Percentiles rank a stretch among this genome's conserved stretches.
These are phyloP conservation scores for Capronia americana DNA, from an alignment of 2,329 filamentous ascomycete species.

Conservation along the genomic window DNA sequence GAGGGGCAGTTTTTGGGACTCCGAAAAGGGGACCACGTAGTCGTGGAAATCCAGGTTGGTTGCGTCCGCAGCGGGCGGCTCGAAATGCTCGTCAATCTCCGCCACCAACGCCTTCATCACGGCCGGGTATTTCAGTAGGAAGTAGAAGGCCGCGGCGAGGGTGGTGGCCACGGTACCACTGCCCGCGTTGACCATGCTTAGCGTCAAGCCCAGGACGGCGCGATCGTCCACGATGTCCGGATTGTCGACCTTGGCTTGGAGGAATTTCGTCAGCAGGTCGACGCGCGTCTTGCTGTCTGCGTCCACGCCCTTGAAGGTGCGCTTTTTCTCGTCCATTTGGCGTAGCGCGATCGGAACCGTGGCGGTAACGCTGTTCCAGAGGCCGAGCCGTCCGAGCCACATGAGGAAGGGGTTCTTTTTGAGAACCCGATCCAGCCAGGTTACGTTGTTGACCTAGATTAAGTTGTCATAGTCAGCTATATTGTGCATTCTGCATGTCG, in stretches of 20 bases:
- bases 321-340: conserved; percentile 63
- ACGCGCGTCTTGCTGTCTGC: conserved; percentile 17
- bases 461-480: background rate
- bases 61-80: conserved; percentile 31
- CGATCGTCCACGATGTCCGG: conserved; percentile 30
- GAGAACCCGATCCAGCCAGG: conserved; percentile 45
- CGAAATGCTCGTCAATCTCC: conserved; percentile 42
- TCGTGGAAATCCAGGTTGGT: conserved; percentile 9
- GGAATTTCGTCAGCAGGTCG: conserved; percentile 31
- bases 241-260: conserved; percentile 30
- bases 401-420: conserved; percentile 50
- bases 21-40: conserved; percentile 38
- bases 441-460: conserved; percentile 41
- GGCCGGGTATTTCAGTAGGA: conserved; percentile 69
- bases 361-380: conserved; percentile 24
- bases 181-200: conserved; percentile 60
- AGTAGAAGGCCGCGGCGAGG: conserved; percentile 74
- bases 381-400: conserved; percentile 20
- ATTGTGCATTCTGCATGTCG: background rate
- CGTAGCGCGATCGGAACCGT: conserved; percentile 65
- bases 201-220: conserved; percentile 26
- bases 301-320: conserved; percentile 19
- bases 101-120: conserved; percentile 38
- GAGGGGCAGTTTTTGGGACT: conserved; percentile 43
- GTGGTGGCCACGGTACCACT: conserved; percentile 80